Evolutionary conservation across 768 basidiomycete genomes (phyloP).

Genomic region (Agaricus blazei): DNA sequence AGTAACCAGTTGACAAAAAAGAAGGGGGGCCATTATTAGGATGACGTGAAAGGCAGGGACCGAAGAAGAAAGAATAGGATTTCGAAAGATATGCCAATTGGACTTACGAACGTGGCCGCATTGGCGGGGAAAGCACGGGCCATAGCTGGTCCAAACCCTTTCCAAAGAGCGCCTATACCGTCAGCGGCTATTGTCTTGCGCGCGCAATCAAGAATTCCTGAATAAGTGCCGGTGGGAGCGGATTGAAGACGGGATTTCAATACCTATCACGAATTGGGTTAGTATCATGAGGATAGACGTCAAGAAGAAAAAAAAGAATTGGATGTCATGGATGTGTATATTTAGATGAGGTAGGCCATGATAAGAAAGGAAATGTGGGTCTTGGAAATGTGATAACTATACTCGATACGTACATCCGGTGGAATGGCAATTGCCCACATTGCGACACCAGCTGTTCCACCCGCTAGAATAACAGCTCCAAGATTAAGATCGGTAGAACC

Average conservation of each 20-base stretch:
- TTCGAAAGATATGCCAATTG: no score
- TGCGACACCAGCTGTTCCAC: conserved; percentile 91
- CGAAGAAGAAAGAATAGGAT: conserved; percentile 25
- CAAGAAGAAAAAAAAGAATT: not conserved
- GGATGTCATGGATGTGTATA: not conserved
- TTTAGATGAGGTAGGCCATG: not conserved
- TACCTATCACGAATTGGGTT: conserved; percentile 45
- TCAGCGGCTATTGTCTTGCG: conserved; percentile 88
- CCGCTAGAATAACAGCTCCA: conserved; percentile 83
- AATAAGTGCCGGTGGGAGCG: conserved; percentile 96
- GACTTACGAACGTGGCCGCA: conserved; percentile 78
- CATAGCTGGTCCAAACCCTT: conserved; percentile 98
- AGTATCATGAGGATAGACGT: no score
- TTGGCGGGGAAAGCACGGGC: conserved; percentile 96
- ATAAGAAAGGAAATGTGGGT: not conserved
- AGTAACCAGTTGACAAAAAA: not conserved
- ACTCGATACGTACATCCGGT: conserved; percentile 68
- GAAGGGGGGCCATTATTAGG: not conserved
- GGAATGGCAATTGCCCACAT: conserved; percentile 99
- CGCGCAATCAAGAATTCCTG: conserved; percentile 88
- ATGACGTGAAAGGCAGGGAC: not conserved
- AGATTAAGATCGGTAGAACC: conserved; percentile 80
- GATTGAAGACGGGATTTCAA: conserved; percentile 95
- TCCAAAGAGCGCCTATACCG: conserved; percentile 88
- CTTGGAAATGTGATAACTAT: not conserved